Base-by-base conservation (phyloP, 257 asterid species). In the Plantago elongata region DNA sequence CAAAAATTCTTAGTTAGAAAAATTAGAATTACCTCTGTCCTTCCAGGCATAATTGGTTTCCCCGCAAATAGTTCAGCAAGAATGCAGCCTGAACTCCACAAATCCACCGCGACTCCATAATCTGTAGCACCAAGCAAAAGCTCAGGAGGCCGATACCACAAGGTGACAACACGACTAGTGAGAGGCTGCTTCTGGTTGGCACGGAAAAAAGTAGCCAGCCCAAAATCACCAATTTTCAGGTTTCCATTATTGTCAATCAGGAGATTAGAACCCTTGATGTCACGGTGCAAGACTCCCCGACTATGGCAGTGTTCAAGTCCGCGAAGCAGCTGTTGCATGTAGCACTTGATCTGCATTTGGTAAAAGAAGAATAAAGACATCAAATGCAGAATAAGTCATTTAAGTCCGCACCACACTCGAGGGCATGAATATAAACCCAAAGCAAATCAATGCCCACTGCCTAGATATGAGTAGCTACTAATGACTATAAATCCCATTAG, bases 91-190 rank as follows among this genome's bases (percentile, higher is more conserved):
- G 95, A 75, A 70, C 98, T 91, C 98, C 98, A 91, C 73, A 91
- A 72, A 77, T 91, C 98, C 30, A 91, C 95, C 29, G 88, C 70
- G 49, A 76, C 88, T 62, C 98, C 97, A 79, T 91, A 91, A 68
- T 81, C 79, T 14, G 97, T 86, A 55, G 95, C 81, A 64, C 98
- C 98, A 62, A 91, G 96, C 71, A 91, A 78, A 69, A 91, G 96
- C 79, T 91, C 98, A 27, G 96, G 98, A 60, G 98, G 95, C 18
- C 98, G 89, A 74, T 84, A 91, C 98, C 97, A 91, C 75, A 91
- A 76, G 61, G 98, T 91, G 58, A 88, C 96, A 62, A 91, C 98
- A 45, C 98, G 96, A 49, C 96, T 88, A 63, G 98, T 91, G 62
- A 91, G 70, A 55, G 92, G 92, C 65, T 81, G 94, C 77, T 59